Evolutionary conservation across 1,284 basidiomycete species (phyloP), one percentile per base, ranked within the genome.

Genomic region (Tilletia horrida): DNA sequence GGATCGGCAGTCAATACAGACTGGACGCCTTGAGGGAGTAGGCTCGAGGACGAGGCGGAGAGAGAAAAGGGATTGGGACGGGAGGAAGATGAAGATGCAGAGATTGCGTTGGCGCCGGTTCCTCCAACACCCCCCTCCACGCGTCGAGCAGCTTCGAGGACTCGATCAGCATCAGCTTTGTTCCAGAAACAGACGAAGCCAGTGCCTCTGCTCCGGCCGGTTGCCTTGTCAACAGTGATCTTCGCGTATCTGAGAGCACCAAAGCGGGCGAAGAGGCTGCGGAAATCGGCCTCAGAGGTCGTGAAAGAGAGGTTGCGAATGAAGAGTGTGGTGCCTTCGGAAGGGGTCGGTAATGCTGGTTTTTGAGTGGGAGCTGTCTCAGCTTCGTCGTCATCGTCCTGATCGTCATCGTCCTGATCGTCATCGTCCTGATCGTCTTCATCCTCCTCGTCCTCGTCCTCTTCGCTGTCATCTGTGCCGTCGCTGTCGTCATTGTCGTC

Each of bases 111-210:
- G 6, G 59, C 61, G 1, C 66, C 69, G 7, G 71, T 70, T 31
- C 66, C 67, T 0, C 76, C 76, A 59, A 78, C 80, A 3, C 66
- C 63, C 6, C 35, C 35, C 43, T 77, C 74, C 42, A 81, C 77
- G 45, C 77, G 69, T 31, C 70, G 66, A 61, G 92, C 91, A 79
- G 93, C 91, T 64, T 88, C 86, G 42, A 97, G 86, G 2, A 89
- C 92, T 67, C 88, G 88, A 75, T 95, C 90, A 3, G 94, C 95
- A 71, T 95, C 90, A 69, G 89, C 90, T 71, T 87, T 88, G 71
- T 95, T 93, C 95, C 95, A 97, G 84, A 96, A 97, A 82, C 93
- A 97, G 0, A 91, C 93, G 81, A 99, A 99, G 0, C 93, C 96
- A 0, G 93, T 97, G 9, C 96, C 96, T 61, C 92, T 86, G 40